Evolutionary conservation across 2,329 filamentous ascomycete genomes (phyloP).

Genomic region (Colletotrichum melonis): DNA sequence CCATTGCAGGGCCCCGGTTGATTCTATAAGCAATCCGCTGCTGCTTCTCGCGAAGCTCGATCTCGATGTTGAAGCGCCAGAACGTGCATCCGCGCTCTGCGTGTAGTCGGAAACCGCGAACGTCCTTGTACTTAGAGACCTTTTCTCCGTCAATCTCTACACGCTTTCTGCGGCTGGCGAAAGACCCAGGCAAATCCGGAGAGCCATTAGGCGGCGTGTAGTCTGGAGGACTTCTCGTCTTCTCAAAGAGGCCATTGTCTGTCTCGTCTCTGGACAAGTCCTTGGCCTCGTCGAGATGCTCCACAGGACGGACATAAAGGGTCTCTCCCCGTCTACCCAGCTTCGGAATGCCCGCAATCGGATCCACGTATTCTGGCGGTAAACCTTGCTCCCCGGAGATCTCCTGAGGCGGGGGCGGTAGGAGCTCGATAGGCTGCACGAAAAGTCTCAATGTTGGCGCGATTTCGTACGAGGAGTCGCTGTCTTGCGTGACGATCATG

Average conservation of each 20-base stretch:
- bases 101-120: constrained; percentile 85
- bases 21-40: constrained; percentile 95
- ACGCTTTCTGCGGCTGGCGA: constrained; percentile 64
- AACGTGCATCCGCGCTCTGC: constrained; percentile 90
- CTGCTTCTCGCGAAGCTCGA: constrained; percentile 83
- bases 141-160: constrained; percentile 80
- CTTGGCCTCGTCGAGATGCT: constrained; percentile 80
- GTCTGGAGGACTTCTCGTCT: constrained; percentile 66
- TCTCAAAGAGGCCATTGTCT: constrained; percentile 85
- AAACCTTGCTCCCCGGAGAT: constrained; percentile 73
- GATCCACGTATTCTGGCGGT: constrained; percentile 87
- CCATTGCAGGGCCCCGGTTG: constrained; percentile 87
- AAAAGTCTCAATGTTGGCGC: constrained; percentile 86
- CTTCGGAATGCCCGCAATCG: constrained; percentile 88
- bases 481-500: constrained; percentile 94
- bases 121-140: constrained; percentile 82
- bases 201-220: constrained; percentile 52
- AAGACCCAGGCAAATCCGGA: constrained; percentile 63
- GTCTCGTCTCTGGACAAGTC: constrained; percentile 86
- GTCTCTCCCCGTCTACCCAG: constrained; percentile 86
- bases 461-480: constrained; percentile 83
- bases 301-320: constrained; percentile 89
- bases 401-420: constrained; percentile 81
- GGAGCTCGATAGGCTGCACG: constrained; percentile 83
- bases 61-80: constrained; percentile 96